Evolutionary conservation across 352 stramenopile genomes (phyloP).

Genomic region (Paralagenidium karlingii): DNA sequence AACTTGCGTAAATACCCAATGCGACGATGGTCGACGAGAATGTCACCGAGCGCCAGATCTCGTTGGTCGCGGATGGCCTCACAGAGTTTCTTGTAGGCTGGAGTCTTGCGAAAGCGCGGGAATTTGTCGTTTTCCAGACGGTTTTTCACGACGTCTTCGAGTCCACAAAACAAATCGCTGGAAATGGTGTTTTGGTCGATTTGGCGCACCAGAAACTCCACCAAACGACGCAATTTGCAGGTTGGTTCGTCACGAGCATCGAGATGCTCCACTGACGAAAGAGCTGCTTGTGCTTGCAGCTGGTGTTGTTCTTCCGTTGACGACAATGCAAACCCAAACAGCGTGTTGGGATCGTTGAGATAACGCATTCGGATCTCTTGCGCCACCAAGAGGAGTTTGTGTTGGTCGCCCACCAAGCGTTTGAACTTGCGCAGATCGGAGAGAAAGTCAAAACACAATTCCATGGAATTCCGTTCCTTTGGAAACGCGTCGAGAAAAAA

Average conservation of each 20-base stretch:
- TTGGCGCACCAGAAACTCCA: conserved; percentile 13
- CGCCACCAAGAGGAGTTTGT: too few relatives aligned
- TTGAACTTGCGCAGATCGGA: conserved; percentile 43
- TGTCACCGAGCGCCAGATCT: conserved; percentile 44
- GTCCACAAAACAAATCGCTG: conserved; percentile 40
- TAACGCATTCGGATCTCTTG: too few relatives aligned
- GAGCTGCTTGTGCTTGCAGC: too few relatives aligned
- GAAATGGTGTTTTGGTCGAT: conserved; percentile 17
- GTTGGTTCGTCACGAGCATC: conserved; percentile 21
- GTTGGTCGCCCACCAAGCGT: conserved; percentile 21
- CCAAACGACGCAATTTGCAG: conserved; percentile 10
- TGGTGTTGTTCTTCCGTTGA: too few relatives aligned
- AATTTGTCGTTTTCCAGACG: conserved; percentile 38
- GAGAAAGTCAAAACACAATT: conserved; percentile 45
- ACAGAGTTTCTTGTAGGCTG: conserved; percentile 38
- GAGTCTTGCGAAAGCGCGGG: conserved; percentile 24
- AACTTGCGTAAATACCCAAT: conserved; percentile 44
- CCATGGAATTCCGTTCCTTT: conserved; percentile 34
- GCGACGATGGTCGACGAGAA: conserved; percentile 38
- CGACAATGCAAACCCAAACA: too few relatives aligned
- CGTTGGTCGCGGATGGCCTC: conserved; percentile 31
- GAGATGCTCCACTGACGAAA: too few relatives aligned
- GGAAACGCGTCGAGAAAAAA: conserved; percentile 46
- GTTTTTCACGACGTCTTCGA: conserved; percentile 35
- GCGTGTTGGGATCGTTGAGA: conserved; percentile 7